Percentiles rank a stretch among this genome's conserved stretches.
Evolutionary conservation across 805 yeast species (phyloP).

Genomic region (Sugiyamaella lignohabitans): DNA sequence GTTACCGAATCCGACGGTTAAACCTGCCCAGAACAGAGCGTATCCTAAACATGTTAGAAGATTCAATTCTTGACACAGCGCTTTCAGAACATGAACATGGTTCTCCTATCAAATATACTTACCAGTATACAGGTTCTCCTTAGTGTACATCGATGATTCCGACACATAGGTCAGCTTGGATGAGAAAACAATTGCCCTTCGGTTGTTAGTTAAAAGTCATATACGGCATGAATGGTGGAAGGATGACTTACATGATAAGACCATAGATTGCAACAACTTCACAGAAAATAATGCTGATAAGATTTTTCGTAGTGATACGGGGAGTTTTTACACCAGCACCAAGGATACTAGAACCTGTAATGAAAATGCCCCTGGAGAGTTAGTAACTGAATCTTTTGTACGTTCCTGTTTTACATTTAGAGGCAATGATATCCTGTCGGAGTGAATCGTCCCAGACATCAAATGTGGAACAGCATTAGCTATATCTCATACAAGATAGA

Average conservation of each 20-base stretch:
- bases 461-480: too few species aligned
- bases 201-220: too few species aligned
- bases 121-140: slow-evolving; percentile 82
- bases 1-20: slow-evolving; percentile 90
- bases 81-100: too few species aligned
- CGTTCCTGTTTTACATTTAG: too few species aligned
- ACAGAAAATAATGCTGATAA: slow-evolving; percentile 95
- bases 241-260: slow-evolving; percentile 54
- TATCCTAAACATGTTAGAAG: slow-evolving; percentile 38
- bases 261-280: slow-evolving; percentile 99
- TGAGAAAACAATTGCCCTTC: slow-evolving; percentile 79
- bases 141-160: slow-evolving; percentile 57
- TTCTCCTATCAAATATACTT: too few species aligned
- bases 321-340: slow-evolving; percentile 99
- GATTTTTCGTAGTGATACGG: slow-evolving; percentile 92
- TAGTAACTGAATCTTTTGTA: too few species aligned
- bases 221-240: background rate
- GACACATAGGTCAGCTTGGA: slow-evolving; percentile 71
- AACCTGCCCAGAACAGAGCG: slow-evolving; percentile 95
- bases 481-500: too few species aligned
- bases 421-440: too few species aligned
- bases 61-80: too few species aligned
- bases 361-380: slow-evolving; percentile 63
- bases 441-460: too few species aligned
- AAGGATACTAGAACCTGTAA: slow-evolving; percentile 87